Evolutionary conservation across 73 alveolate genomes (phyloP).

Genomic region (Tetrahymena elliotti): DNA sequence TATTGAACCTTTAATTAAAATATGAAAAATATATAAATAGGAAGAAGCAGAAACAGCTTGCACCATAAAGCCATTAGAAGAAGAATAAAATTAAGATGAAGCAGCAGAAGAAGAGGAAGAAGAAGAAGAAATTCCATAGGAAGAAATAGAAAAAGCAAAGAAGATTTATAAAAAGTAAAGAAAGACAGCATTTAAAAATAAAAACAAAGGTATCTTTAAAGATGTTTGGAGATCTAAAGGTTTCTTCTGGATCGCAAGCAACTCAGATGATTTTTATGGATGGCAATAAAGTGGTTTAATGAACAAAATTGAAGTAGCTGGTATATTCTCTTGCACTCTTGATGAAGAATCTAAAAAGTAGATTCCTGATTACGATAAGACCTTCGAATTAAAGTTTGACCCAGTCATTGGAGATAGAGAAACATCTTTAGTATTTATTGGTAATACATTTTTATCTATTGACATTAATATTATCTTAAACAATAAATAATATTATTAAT

Average conservation of each 20-base stretch:
- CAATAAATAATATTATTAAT: no score
- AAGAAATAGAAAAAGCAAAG: not conserved
- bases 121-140: not conserved
- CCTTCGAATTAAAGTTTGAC: not conserved
- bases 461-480: no score
- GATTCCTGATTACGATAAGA: not conserved
- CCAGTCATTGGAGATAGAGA: not conserved
- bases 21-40: not conserved
- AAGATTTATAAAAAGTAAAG: not conserved
- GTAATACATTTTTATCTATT: no score
- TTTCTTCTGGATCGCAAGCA: constrained; percentile 10
- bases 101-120: not conserved
- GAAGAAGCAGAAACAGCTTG: not conserved
- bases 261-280: not conserved
- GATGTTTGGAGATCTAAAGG: constrained; percentile 9
- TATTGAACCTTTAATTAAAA: no score
- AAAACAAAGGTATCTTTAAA: not conserved
- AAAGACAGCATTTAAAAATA: not conserved
- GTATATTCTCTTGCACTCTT: not conserved
- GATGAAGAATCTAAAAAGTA: not conserved
- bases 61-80: not conserved
- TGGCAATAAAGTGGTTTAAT: constrained; percentile 6
- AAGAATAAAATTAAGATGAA: not conserved
- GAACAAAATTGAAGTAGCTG: not conserved
- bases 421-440: constrained; percentile 3